Evolutionary conservation across 108 stramenopile species (phyloP), one percentile per base, ranked within the genome.

Genomic region (Heterococcus sp.): DNA sequence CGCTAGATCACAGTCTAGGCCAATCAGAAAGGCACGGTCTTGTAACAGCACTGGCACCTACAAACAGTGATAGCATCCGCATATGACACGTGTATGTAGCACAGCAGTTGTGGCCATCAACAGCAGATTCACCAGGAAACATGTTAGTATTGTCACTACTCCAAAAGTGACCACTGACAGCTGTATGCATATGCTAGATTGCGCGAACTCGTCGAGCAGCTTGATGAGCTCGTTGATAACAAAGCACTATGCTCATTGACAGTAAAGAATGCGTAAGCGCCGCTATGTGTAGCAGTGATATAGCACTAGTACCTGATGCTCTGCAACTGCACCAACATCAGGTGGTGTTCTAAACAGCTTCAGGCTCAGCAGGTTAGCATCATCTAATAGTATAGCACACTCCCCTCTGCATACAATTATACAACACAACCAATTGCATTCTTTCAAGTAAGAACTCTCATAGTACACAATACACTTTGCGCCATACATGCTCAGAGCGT

Each of bases 41-140:
- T 88, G 82, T 3, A 94, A 73, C 8, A 94, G 74, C 63, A 94
- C 84, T 1, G 94, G 94, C 8, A 94, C 94, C 5, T 87, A 87
- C 71, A 92, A 71, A 93, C 91, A 34, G 88, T 85, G 2, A 94
- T 91, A 26, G 90, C 88, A 5, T 86, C 85, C 3, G 92, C 86
- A 29, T 87, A 87, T 35, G 32, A 58, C 46, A 58, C 46, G 46
- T 14, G 14, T 21, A 58, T 58, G 46, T 14, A 14, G 46, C 46
- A 21, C 46, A 58, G 46, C 46, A 14, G 46, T 8, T 58, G 14
- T 58, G 8, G 46, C 21, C n/a, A n/a, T 58, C 46, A 58, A 58
- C 46, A 14, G 8, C 14, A 58, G 21, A 21, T 58, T 58, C 46
- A 58, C 46, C 8, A 58, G 46, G n/a, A n/a, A n/a, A n/a, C n/a